Evolutionary conservation across 495 filamentous ascomycete species (phyloP).

Genomic region (Xeromyces bisporus): DNA sequence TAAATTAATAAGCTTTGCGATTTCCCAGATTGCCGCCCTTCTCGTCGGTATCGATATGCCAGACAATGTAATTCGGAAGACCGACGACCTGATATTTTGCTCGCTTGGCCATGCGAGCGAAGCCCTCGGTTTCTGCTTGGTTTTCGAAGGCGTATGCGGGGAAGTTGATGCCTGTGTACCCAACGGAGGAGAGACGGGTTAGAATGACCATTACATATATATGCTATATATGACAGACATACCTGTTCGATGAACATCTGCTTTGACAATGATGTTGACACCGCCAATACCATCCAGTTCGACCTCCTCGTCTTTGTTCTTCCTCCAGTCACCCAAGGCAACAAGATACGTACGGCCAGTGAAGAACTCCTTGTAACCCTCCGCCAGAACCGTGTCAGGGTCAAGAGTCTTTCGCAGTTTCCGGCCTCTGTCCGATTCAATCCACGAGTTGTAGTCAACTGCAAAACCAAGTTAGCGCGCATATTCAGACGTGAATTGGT

Average conservation of each 20-base stretch:
- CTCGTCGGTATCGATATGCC: slow-evolving; percentile 98
- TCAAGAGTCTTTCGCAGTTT: slow-evolving; percentile 53
- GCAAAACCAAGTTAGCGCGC: slow-evolving; percentile 5
- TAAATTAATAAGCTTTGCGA: slow-evolving; percentile 26
- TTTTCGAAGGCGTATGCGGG: slow-evolving; percentile 96
- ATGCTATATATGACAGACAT: slow-evolving; percentile 8
- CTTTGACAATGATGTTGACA: slow-evolving; percentile 94
- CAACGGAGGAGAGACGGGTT: slow-evolving; percentile 2
- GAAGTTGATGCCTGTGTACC: slow-evolving; percentile 99
- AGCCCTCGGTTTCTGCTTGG: slow-evolving; percentile 96
- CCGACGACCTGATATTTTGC: slow-evolving; percentile 87
- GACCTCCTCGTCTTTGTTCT: slow-evolving; percentile 79
- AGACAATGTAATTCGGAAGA: slow-evolving; percentile 93
- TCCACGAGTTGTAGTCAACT: slow-evolving; percentile 99
- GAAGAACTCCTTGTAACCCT: slow-evolving; percentile 88
- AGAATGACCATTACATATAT: not conserved
- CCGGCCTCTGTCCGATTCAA: slow-evolving; percentile 73
- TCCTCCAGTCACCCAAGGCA: slow-evolving; percentile 74
- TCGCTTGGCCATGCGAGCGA: slow-evolving; percentile 96
- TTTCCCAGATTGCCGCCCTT: slow-evolving; percentile 61
- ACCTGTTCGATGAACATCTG: slow-evolving; percentile 91
- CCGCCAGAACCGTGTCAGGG: slow-evolving; percentile 68
- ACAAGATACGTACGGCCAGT: slow-evolving; percentile 80
- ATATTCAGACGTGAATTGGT: no score
- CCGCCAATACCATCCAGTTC: slow-evolving; percentile 91